Conservation (phyloP, 371 early-diverging fungal genomes). For the Circinella minor region DNA sequence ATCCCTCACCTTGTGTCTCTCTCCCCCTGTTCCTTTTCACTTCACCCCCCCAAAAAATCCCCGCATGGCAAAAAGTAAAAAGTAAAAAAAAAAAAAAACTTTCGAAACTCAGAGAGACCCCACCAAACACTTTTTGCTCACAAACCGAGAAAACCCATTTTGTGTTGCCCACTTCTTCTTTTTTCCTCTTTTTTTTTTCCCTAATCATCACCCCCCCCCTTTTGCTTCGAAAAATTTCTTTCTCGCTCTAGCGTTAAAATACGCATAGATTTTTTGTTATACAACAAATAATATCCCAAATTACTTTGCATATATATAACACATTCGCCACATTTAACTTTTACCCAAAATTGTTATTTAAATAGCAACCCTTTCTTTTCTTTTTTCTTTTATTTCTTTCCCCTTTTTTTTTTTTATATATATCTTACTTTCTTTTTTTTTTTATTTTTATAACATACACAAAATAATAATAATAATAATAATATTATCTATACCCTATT, state of each 20-base stretch:
- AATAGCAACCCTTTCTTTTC: background rate
- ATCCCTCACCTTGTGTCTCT: too few relatives aligned
- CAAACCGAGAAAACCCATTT: background rate
- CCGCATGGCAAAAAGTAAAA: background rate
- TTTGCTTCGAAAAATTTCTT: background rate
- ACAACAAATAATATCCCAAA: too few relatives aligned
- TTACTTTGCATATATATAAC: background rate
- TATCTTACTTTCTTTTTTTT: too few relatives aligned
- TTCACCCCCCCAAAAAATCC: background rate
- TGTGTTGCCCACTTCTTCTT: background rate
- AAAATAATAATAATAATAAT: too few relatives aligned
- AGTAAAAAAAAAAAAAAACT: background rate
- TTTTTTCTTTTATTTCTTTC: background rate
- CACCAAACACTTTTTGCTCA: background rate
- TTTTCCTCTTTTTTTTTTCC: background rate
- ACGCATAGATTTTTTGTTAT: too few relatives aligned
- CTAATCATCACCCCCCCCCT: background rate
- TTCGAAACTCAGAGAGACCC: constrained; percentile 7
- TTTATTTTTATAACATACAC: too few relatives aligned
- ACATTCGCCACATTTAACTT: too few relatives aligned
- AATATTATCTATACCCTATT: background rate
- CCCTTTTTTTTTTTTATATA: background rate
- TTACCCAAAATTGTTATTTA: too few relatives aligned
- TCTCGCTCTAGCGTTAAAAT: too few relatives aligned
- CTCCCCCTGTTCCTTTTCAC: background rate